phyloP scores from a whole-genome alignment of 495 filamentous ascomycete species.

The Aspergillus saccharolyticus region DNA sequence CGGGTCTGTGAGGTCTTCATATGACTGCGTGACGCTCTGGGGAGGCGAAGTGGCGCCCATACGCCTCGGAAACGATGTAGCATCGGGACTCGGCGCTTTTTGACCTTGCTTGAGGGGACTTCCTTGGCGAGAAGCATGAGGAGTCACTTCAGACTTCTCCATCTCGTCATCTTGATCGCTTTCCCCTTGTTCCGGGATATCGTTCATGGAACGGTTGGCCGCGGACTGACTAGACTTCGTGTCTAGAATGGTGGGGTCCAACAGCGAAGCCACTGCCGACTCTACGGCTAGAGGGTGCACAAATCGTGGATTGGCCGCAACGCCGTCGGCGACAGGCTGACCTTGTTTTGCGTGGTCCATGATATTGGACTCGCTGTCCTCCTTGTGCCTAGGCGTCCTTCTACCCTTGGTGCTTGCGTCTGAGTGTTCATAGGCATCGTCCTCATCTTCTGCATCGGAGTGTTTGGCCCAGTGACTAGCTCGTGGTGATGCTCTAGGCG shows the following conservation, averaged over 20 bases:
- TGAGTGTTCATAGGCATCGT: slow-evolving; percentile 48
- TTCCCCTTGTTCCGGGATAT: slow-evolving; percentile 23
- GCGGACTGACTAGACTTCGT: slow-evolving; percentile 34
- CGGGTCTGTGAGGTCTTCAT: slow-evolving; percentile 48
- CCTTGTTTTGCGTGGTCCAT: slow-evolving; percentile 57
- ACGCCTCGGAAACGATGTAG: slow-evolving; percentile 41
- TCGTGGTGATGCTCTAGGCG: slow-evolving; percentile 25
- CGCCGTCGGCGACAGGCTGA: slow-evolving; percentile 57
- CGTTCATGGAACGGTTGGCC: slow-evolving; percentile 30
- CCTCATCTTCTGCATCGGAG: slow-evolving; percentile 43
- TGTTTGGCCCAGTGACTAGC: slow-evolving; percentile 48
- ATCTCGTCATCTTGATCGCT: slow-evolving; percentile 4
- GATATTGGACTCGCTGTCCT: slow-evolving; percentile 61
- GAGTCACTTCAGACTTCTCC: slow-evolving; percentile 19
- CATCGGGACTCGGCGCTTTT: slow-evolving; percentile 36
- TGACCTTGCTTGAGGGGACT: slow-evolving; percentile 45
- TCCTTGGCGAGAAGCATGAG: slow-evolving; percentile 25
- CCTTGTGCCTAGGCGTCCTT: slow-evolving; percentile 56
- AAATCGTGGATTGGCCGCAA: slow-evolving; percentile 69
- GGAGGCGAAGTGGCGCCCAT: slow-evolving; percentile 61
- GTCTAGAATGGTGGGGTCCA: slow-evolving; percentile 66
- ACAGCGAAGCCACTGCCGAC: slow-evolving; percentile 81
- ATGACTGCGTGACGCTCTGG: slow-evolving; percentile 66
- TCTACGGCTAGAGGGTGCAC: slow-evolving; percentile 71
- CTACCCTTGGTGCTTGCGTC: slow-evolving; percentile 50